phyloP scores from a whole-genome alignment of 179 eudicot species.

The Amaranthus tricolor region DNA sequence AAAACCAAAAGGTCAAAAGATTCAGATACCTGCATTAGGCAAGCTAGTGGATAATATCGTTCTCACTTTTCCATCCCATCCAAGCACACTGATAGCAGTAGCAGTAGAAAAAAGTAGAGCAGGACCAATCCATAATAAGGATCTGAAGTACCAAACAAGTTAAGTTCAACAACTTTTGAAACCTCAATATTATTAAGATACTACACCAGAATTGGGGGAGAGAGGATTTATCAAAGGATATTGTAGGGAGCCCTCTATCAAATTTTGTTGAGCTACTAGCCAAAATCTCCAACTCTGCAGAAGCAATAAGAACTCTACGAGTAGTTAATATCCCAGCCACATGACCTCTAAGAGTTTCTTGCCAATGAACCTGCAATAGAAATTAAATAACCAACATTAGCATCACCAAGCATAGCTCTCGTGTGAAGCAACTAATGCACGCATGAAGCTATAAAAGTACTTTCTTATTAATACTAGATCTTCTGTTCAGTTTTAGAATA shows the following conservation, averaged over 20 bases:
- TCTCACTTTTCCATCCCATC: slow-evolving; percentile 99
- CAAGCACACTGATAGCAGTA: slow-evolving; percentile 78
- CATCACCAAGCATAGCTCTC: not conserved
- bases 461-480: not conserved
- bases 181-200: slow-evolving; percentile 3
- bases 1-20: slow-evolving; percentile 11
- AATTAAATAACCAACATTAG: slow-evolving; percentile 11
- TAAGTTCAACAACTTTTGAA: slow-evolving; percentile 40
- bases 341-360: slow-evolving; percentile 91
- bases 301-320: slow-evolving; percentile 79
- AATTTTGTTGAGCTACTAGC: slow-evolving; percentile 77
- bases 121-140: slow-evolving; percentile 97
- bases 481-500: not conserved
- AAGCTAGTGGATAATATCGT: slow-evolving; percentile 71
- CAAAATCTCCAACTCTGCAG: slow-evolving; percentile 83
- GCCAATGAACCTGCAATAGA: slow-evolving; percentile 81
- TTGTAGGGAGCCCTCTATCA: slow-evolving; percentile 95
- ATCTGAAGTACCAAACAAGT: slow-evolving; percentile 71
- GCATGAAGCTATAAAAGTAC: not conserved
- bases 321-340: slow-evolving; percentile 96
- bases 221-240: slow-evolving; percentile 57
- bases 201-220: slow-evolving; percentile 1
- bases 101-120: slow-evolving; percentile 92
- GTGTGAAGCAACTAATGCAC: not conserved
- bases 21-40: slow-evolving; percentile 78